phyloP scores from a whole-genome alignment of 371 early-diverging fungal species.

The Mortierella sp. region DNA sequence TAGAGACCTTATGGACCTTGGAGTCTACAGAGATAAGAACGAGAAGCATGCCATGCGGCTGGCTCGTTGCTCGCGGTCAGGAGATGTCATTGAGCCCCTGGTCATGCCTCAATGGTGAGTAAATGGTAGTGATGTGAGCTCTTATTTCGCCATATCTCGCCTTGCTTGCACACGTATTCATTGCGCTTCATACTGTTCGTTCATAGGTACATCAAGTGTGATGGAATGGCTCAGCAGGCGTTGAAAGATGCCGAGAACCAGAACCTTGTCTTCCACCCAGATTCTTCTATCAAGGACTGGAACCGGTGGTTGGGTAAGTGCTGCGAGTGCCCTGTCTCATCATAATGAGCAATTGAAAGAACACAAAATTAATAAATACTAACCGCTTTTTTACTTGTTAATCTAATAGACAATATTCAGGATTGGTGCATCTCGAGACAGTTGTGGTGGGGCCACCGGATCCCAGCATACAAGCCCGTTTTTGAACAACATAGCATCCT shows the following conservation, averaged over 20 bases:
- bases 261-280: constrained; percentile 85
- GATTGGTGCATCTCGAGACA: constrained; percentile 99
- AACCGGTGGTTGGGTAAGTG: constrained; percentile 92
- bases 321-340: background rate
- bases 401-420: constrained; percentile 80
- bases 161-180: background rate
- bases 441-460: constrained; percentile 99
- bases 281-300: constrained; percentile 90
- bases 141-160: too few species aligned
- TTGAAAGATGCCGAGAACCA: constrained; percentile 80
- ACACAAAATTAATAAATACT: background rate
- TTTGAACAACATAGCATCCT: constrained; percentile 51
- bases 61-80: constrained; percentile 91
- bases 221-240: constrained; percentile 84
- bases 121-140: too few species aligned
- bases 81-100: constrained; percentile 98
- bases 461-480: constrained; percentile 96
- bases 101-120: constrained; percentile 98
- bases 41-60: constrained; percentile 91
- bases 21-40: constrained; percentile 81
- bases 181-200: background rate
- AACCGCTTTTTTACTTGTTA: background rate
- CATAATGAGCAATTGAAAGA: background rate
- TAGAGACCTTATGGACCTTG: constrained; percentile 70
- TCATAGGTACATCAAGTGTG: constrained; percentile 88